Conservation (phyloP, 139 green algal genomes). For the Pseudopediastrum boryanum region DNA sequence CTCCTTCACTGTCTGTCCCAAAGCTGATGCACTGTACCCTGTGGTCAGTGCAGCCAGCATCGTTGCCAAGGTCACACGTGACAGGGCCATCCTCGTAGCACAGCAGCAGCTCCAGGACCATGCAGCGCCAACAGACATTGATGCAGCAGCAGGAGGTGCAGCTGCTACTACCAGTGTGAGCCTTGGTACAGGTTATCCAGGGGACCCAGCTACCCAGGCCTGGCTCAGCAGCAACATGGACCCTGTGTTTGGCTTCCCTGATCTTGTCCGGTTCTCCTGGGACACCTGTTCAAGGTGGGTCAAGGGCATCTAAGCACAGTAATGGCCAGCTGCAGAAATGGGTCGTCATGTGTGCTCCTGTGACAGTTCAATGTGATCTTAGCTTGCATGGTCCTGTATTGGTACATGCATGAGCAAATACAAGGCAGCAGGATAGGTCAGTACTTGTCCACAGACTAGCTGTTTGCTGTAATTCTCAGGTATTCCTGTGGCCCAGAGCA, state of each 20-base stretch:
- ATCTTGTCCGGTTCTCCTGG: conserved; percentile 74
- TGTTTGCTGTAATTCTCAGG: too few relatives aligned
- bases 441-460: too few relatives aligned
- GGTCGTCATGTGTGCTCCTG: too few relatives aligned
- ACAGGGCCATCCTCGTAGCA: conserved; percentile 42
- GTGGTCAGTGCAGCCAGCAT: conserved; percentile 94
- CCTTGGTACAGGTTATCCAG: conserved; percentile 75
- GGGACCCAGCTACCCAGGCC: conserved; percentile 77
- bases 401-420: too few relatives aligned
- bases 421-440: too few relatives aligned
- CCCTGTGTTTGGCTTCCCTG: conserved; percentile 83
- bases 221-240: conserved; percentile 81
- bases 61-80: conserved; percentile 85
- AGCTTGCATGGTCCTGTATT: too few relatives aligned
- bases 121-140: not conserved
- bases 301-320: too few relatives aligned
- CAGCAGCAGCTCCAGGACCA: not conserved
- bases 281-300: too few relatives aligned
- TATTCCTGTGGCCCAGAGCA: too few relatives aligned
- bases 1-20: conserved; percentile 75
- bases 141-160: conserved; percentile 50
- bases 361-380: too few relatives aligned
- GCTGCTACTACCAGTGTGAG: conserved; percentile 32
- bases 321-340: too few relatives aligned
- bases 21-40: conserved; percentile 91